Conservation (phyloP, 83 land plant species). For the Thuja plicata region DNA sequence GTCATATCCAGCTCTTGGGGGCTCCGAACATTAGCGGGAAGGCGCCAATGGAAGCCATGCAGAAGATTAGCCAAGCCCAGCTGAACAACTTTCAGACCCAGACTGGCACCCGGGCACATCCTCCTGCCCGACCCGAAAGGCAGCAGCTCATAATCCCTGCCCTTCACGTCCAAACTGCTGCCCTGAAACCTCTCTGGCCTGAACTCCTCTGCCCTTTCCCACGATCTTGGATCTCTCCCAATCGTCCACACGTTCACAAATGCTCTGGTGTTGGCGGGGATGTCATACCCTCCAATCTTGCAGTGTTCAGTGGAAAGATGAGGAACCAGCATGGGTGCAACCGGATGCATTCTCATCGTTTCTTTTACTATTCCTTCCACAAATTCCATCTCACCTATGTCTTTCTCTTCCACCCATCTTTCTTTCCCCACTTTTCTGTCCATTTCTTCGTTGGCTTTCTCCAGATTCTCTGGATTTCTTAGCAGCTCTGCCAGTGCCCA, state of each 20-base stretch:
- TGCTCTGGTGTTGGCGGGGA: too few relatives aligned
- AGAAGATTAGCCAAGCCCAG: slow-evolving; percentile 58
- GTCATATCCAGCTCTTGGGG: slow-evolving; percentile 55
- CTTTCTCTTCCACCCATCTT: slow-evolving; percentile 59
- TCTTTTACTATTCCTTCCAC: not conserved
- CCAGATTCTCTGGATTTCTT: slow-evolving; percentile 33
- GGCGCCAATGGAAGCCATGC: slow-evolving; percentile 72
- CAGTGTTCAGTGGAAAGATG: not conserved
- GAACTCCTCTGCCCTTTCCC: slow-evolving; percentile 18
- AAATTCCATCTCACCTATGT: slow-evolving; percentile 13
- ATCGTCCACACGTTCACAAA: too few relatives aligned
- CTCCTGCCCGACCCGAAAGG: slow-evolving; percentile 84
- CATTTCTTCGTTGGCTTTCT: slow-evolving; percentile 52
- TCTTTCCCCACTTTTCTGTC: slow-evolving; percentile 52
- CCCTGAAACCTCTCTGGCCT: slow-evolving; percentile 27
- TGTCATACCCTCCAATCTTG: too few relatives aligned
- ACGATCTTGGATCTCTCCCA: slow-evolving; percentile 14
- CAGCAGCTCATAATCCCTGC: slow-evolving; percentile 61
- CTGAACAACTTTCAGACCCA: slow-evolving; percentile 59
- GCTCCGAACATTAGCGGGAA: slow-evolving; percentile 36
- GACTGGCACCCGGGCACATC: slow-evolving; percentile 70
- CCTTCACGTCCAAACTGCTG: too few relatives aligned
- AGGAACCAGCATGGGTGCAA: not conserved
- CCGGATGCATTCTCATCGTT: not conserved
- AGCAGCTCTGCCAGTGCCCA: too few relatives aligned